Evolutionary conservation across 179 eudicot species (phyloP).

Genomic region (Silene coronaria): DNA sequence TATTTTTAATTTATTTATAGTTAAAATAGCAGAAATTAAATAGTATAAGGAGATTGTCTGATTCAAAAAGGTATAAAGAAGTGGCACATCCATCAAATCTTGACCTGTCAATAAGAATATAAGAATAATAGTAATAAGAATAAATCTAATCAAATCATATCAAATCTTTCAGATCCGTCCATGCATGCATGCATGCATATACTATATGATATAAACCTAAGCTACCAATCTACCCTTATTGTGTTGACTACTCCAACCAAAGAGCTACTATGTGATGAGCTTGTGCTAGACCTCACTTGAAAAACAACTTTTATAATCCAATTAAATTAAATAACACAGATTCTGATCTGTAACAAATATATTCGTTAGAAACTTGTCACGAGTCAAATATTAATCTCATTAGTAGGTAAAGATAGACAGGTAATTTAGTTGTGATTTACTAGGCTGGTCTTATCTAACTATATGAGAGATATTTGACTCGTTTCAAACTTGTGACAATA

Average conservation of each 20-base stretch:
- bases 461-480: too few relatives aligned
- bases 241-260: constrained; percentile 1
- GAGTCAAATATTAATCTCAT: too few relatives aligned
- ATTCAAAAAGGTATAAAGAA: constrained; percentile 10
- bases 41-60: not conserved
- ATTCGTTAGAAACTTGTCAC: too few relatives aligned
- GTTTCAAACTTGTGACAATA: too few relatives aligned
- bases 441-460: too few relatives aligned
- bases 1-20: not conserved
- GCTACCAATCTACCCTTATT: not conserved
- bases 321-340: too few relatives aligned
- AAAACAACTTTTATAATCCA: too few relatives aligned
- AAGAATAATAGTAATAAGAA: not conserved
- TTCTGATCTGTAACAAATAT: too few relatives aligned
- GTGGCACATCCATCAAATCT: constrained; percentile 29
- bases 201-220: not conserved
- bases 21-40: not conserved
- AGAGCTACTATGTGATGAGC: not conserved
- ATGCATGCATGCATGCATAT: constrained; percentile 5
- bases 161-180: constrained; percentile 21
- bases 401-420: too few relatives aligned
- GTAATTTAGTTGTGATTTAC: too few relatives aligned
- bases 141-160: constrained; percentile 30
- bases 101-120: constrained; percentile 22
- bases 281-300: too few relatives aligned